phyloP scores from a whole-genome alignment of 257 asterid genomes.

The Handroanthus guayacan region DNA sequence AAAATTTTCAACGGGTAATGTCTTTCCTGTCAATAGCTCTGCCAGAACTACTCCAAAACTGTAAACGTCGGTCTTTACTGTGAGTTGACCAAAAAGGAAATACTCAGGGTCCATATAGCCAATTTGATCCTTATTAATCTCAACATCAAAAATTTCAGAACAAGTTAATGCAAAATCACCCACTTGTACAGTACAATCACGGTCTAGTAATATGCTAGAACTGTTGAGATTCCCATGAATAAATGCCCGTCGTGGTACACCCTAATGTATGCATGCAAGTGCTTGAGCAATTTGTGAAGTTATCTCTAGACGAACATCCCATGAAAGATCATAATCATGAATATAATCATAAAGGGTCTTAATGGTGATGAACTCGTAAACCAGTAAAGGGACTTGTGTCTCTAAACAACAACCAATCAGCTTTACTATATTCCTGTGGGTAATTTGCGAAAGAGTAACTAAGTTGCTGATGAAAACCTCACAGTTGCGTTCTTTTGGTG shows the following conservation, averaged over 20 bases:
- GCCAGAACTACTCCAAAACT: constrained; percentile 36
- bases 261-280: background rate
- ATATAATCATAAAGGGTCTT: constrained; percentile 36
- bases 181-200: constrained; percentile 32
- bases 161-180: background rate
- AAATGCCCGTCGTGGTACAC: background rate
- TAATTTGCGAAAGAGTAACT: constrained; percentile 29
- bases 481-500: background rate
- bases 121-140: background rate
- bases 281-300: constrained; percentile 37
- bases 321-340: constrained; percentile 25
- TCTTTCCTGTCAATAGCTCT: constrained; percentile 38
- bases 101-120: constrained; percentile 36
- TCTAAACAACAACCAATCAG: constrained; percentile 34
- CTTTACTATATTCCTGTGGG: constrained; percentile 41
- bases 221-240: constrained; percentile 37
- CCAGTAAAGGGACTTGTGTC: constrained; percentile 23
- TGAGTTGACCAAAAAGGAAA: background rate
- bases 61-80: constrained; percentile 38
- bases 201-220: constrained; percentile 35
- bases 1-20: background rate
- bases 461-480: no score
- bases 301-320: constrained; percentile 39
- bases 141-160: no score
- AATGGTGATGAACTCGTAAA: constrained; percentile 18